Percentiles rank a stretch among this genome's conserved stretches.
Evolutionary conservation across 495 filamentous ascomycete species (phyloP).

Genomic region (Ramalina intermedia): DNA sequence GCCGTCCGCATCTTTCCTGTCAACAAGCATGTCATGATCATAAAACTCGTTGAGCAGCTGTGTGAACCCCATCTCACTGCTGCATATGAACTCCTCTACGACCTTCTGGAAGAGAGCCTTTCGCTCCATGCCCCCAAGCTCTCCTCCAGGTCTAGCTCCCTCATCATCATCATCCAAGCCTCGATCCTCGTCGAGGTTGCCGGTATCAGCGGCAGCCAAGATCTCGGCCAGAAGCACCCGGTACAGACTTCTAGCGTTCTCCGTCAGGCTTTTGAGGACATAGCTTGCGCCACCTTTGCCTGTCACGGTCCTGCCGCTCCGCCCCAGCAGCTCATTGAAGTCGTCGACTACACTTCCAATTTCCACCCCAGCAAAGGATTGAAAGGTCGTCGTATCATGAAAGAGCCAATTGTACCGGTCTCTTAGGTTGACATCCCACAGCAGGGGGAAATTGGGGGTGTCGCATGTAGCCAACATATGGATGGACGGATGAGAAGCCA

Average conservation of each 20-base stretch:
- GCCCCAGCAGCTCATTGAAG: conserved; percentile 72
- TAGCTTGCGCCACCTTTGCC: conserved; percentile 88
- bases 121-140: conserved; percentile 52
- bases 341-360: conserved; percentile 65
- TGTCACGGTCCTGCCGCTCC: conserved; percentile 65
- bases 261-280: conserved; percentile 75
- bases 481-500: conserved; percentile 61
- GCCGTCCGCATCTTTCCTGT: conserved; percentile 68
- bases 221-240: conserved; percentile 71
- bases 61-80: conserved; percentile 88
- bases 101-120: conserved; percentile 84
- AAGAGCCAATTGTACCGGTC: conserved; percentile 73
- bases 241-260: conserved; percentile 81
- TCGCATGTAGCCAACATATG: conserved; percentile 69
- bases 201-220: conserved; percentile 51
- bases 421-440: conserved; percentile 77
- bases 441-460: conserved; percentile 68
- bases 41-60: conserved; percentile 93
- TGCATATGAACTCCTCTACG: conserved; percentile 90
- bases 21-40: conserved; percentile 92
- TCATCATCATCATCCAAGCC: conserved; percentile 21
- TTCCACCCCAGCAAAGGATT: conserved; percentile 49
- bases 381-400: conserved; percentile 89
- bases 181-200: conserved; percentile 8
- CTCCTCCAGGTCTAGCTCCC: conserved; percentile 15